These are phyloP conservation scores for Polyrhizophydium stewartii DNA, from an alignment of 371 early-diverging fungal species.

Conservation along the genomic window DNA sequence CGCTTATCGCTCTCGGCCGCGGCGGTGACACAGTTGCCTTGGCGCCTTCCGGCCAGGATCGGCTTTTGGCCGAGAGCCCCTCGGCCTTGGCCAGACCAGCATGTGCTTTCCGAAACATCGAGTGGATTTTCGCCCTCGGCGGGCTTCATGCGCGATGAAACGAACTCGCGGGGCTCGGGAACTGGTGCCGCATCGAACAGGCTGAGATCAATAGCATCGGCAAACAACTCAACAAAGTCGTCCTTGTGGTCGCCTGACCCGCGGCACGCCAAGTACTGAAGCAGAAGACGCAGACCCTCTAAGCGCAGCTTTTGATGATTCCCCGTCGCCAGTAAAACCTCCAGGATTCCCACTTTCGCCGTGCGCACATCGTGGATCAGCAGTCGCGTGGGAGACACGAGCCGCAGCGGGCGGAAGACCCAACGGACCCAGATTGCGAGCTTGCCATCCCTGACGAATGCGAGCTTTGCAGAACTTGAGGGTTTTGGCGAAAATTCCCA, in stretches of 20 bases:
- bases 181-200: conserved; percentile 52
- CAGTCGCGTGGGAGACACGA: no score
- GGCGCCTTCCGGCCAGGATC: not conserved
- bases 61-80: not conserved
- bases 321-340: conserved; percentile 34
- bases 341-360: conserved; percentile 13
- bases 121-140: no score
- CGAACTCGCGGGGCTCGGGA: conserved; percentile 25
- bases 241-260: not conserved
- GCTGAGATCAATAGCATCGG: conserved; percentile 62
- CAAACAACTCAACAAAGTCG: conserved; percentile 23
- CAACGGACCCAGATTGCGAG: conserved; percentile 52
- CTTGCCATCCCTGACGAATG: conserved; percentile 71
- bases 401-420: not conserved
- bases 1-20: no score
- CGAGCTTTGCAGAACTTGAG: conserved; percentile 63
- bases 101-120: not conserved
- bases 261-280: conserved; percentile 1
- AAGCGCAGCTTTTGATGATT: conserved; percentile 69
- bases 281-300: conserved; percentile 69
- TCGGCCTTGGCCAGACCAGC: not conserved
- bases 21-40: no score
- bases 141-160: no score
- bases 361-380: no score
- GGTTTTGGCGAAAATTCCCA: conserved; percentile 62